Evolutionary conservation across 441 rosid genomes (phyloP), one percentile per base, ranked within the genome.

Genomic region (Pelargonium hybrid): DNA sequence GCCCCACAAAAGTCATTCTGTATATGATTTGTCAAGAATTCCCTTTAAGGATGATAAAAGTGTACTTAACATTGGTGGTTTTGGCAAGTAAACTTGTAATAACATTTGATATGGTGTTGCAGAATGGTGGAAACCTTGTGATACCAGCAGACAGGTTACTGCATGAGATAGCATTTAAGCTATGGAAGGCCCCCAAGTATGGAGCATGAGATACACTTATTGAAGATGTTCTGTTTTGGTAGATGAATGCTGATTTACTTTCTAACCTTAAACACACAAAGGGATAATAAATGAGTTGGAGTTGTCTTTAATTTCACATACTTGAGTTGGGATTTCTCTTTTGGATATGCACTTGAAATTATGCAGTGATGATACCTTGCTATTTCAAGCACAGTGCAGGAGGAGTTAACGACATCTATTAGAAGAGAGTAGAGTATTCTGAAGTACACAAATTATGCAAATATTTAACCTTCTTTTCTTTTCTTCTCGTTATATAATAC

Each of bases 131-230:
- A 64, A 90, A 83, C 77, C 91, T 90, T 9, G 91, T 77, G 57
- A 87, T 94, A 82, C 96, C 98, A 2, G 97, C 87, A 43, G 97
- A 91, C 73, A 81, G 98, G 78, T 83, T 90, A 75, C 75, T 94
- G 79, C 93, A 94, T 17, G 98, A 94, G 79, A 85, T 94, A 41
- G 97, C 97, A 31, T 94, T 94, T 76, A 94, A 91, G 82, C 92
- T 88, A 14, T 93, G 97, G 98, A 91, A 91, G 79, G 96, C 97
- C 57, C 96, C 97, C 17, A 93, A 91, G 76, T 93, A 93, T 76
- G 98, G 98, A 73, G 97, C 98, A 10, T 93, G 77, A 86, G 17
- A 47, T 25, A 15, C 61, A n/a, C 6, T 31, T 65, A 47, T 8
- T 1, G 0, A 2, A 29, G 34, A 29, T 29, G 34, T 2, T 29